Percentiles rank a stretch among this genome's conserved stretches.
phyloP scores from a whole-genome alignment of 352 stramenopile genomes.

The Pythium periplocum region DNA sequence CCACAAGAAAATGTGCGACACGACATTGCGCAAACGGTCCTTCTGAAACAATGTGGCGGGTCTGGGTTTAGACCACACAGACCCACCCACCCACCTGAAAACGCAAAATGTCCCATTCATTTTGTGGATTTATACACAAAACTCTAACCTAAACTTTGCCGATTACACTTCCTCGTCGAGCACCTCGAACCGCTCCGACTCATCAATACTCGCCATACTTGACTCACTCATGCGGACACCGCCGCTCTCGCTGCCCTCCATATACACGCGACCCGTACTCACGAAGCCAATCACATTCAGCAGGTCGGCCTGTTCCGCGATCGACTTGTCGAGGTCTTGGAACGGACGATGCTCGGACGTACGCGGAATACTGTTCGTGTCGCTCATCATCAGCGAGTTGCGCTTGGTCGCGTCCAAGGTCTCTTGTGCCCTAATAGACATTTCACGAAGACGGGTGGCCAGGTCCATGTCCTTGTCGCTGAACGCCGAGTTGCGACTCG shows the following conservation, averaged over 20 bases:
- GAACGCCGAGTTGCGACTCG: not conserved
- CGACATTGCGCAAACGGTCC: constrained; percentile 21
- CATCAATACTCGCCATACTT: constrained; percentile 18
- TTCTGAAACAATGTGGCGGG: not conserved
- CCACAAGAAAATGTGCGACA: constrained; percentile 22
- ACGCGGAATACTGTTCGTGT: constrained; percentile 59
- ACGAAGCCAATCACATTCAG: constrained; percentile 74
- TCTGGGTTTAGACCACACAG: too few relatives aligned
- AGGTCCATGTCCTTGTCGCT: constrained; percentile 32
- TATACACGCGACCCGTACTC: constrained; percentile 68
- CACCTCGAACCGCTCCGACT: constrained; percentile 64
- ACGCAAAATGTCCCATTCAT: not conserved
- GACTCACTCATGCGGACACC: constrained; percentile 66
- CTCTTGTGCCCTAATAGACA: constrained; percentile 58
- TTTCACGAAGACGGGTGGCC: constrained; percentile 50
- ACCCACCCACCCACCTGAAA: not conserved
- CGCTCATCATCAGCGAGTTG: constrained; percentile 76
- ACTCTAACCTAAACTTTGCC: too few relatives aligned
- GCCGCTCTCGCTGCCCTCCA: constrained; percentile 49
- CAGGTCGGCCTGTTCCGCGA: constrained; percentile 66
- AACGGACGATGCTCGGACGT: constrained; percentile 58
- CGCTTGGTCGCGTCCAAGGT: constrained; percentile 56
- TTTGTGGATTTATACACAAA: not conserved
- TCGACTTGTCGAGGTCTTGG: constrained; percentile 65
- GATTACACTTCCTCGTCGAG: constrained; percentile 9